Base-by-base conservation (phyloP, 805 yeast genomes). In the Vanderwaltozyma yarrowii region DNA sequence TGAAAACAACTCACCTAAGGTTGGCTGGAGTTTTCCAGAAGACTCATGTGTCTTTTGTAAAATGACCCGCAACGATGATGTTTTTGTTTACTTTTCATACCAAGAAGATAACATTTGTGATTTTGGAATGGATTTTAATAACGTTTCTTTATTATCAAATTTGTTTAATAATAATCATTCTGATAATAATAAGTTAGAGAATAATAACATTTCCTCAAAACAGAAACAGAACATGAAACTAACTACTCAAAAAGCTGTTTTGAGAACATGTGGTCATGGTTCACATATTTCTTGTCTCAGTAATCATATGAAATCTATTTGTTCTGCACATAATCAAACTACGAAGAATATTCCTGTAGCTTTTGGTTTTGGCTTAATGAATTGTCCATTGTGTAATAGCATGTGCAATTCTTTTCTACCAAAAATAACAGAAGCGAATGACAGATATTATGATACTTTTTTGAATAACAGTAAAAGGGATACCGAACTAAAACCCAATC, bases 311-410 rank as follows among this genome's bases (percentile, higher is more conserved):
- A 65, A 67, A 24, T 71, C 78, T n/a, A 67, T 71, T 31, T 64
- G 73, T 36, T 60, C 68, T 6, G 69, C 79, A 13, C 76, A 73
- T 47, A 74, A 70, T 14, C 94, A 86, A 52, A 74, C 87, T 25
- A 83, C 95, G 0, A 69, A 94, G 52, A 84, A 88, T 35, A 67
- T 78, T 5, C 94, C 95, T 0, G 94, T 81, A 45, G 76, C 82
- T 44, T 61, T 69, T 11, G 77, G 76, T 21, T 74, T 74, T 40
- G 74, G 76, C 7, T 94, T 88, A 50, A 80, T 84, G 46, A 62
- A 84, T 19, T 89, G 98, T 52, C 97, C 97, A 0, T 69, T 89
- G 27, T 89, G 98, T 65, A 86, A 86, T 43, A 80, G 94, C 0
- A 66, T 89, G 32, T 82, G 81, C 52, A 89, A 89, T 53, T 70